Evolutionary conservation across 768 basidiomycete species (phyloP).

Genomic region (Suillus clintonianus): DNA sequence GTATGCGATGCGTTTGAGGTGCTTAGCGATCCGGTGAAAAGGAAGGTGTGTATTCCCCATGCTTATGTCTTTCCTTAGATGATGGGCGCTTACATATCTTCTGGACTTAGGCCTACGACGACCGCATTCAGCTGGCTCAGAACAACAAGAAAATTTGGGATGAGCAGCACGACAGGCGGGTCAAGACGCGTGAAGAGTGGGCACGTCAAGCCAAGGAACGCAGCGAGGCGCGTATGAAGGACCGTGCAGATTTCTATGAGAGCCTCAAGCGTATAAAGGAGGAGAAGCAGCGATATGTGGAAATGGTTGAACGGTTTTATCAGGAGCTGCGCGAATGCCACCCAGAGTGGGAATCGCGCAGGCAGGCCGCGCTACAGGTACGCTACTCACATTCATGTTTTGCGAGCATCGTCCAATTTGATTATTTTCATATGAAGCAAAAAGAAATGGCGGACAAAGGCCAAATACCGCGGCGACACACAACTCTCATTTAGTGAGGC

Average conservation of each 20-base stretch:
- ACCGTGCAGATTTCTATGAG: slow-evolving; percentile 38
- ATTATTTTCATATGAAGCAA: slow-evolving; percentile 24
- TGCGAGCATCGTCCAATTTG: slow-evolving; percentile 5
- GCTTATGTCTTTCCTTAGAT: neutral
- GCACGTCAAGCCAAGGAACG: slow-evolving; percentile 49
- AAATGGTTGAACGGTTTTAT: slow-evolving; percentile 55
- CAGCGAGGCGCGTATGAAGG: slow-evolving; percentile 51
- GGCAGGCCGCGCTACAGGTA: slow-evolving; percentile 53
- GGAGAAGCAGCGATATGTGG: slow-evolving; percentile 40
- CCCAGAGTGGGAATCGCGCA: slow-evolving; percentile 65
- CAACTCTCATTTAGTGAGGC: slow-evolving; percentile 6
- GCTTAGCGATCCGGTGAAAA: slow-evolving; percentile 54
- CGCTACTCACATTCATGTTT: slow-evolving; percentile 13
- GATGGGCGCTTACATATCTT: neutral
- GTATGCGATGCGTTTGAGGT: slow-evolving; percentile 65
- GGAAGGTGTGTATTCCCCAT: slow-evolving; percentile 43
- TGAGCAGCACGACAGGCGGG: slow-evolving; percentile 42
- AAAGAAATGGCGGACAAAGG: slow-evolving; percentile 28
- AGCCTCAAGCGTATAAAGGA: slow-evolving; percentile 42
- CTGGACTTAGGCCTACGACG: slow-evolving; percentile 47
- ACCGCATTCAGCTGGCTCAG: slow-evolving; percentile 34
- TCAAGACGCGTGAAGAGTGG: slow-evolving; percentile 57
- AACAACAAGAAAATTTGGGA: slow-evolving; percentile 27
- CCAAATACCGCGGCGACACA: slow-evolving; percentile 21
- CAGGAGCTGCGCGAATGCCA: slow-evolving; percentile 54